phyloP scores from a whole-genome alignment of 2,329 filamentous ascomycete species.

The Myriangium duriaei region DNA sequence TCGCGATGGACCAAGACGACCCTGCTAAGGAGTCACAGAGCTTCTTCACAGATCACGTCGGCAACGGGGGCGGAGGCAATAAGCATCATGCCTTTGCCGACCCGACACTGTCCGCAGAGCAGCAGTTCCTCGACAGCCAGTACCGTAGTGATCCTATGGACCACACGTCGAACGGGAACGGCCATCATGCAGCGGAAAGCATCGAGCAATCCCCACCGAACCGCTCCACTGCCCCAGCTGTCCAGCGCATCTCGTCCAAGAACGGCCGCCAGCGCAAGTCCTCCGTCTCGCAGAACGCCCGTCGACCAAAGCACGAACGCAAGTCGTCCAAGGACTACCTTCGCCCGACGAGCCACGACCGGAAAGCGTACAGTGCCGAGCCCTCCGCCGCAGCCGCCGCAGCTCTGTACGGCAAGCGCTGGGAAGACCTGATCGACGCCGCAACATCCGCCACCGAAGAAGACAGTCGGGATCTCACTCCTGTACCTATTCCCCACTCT shows the following conservation, averaged over 20 bases:
- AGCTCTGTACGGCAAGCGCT: conserved; percentile 67
- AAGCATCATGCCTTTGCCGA: conserved; percentile 13
- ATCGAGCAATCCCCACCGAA: conserved; percentile 70
- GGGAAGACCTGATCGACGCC: conserved; percentile 93
- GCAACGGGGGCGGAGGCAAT: too few species aligned
- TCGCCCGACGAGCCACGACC: conserved; percentile 54
- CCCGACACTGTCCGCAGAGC: conserved; percentile 13
- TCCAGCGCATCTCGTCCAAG: conserved; percentile 54
- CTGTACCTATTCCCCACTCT: conserved; percentile 44
- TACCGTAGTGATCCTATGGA: conserved; percentile 9
- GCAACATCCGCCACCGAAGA: conserved; percentile 88
- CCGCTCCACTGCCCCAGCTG: conserved; percentile 71
- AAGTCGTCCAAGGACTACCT: conserved; percentile 64
- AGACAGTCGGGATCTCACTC: conserved; percentile 75
- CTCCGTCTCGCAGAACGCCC: conserved; percentile 68
- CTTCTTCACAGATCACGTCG: conserved; percentile 29
- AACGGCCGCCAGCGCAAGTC: conserved; percentile 67
- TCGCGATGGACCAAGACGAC: conserved; percentile 7
- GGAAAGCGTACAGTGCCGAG: conserved; percentile 79
- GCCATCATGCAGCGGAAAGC: conserved; percentile 40
- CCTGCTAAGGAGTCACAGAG: conserved; percentile 17
- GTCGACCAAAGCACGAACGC: conserved; percentile 67
- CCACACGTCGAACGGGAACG: conserved; percentile 2
- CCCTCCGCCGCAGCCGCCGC: conserved; percentile 52
- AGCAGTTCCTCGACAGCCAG: conserved; percentile 14